Conservation (phyloP, 148 eudicot genomes). For the Dysphania ambrosioides region DNA sequence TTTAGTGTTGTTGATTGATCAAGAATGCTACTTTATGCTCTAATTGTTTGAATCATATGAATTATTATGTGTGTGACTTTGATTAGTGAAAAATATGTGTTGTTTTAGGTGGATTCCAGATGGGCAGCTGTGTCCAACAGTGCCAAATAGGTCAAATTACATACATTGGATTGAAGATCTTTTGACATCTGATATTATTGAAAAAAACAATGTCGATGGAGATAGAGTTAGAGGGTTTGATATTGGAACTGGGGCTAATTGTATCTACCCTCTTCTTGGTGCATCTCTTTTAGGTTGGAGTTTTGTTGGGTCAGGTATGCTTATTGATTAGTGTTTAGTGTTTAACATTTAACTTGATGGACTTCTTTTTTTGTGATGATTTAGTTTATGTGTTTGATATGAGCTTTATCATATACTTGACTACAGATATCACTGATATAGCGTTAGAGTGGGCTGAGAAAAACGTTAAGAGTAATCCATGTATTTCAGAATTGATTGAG, state of each 20-base stretch:
- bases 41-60: not conserved
- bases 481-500: conserved; percentile 64
- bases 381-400: not conserved
- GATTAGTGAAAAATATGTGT: conserved; percentile 11
- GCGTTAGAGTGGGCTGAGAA: conserved; percentile 88
- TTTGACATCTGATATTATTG: conserved; percentile 61
- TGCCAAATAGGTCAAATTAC: conserved; percentile 94
- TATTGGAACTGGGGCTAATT: conserved; percentile 94
- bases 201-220: conserved; percentile 27
- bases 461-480: conserved; percentile 78
- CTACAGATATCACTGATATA: conserved; percentile 74
- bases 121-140: conserved; percentile 97
- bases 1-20: no score
- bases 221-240: conserved; percentile 72
- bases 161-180: conserved; percentile 97
- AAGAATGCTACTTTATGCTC: no score
- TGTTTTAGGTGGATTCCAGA: conserved; percentile 92
- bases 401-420: conserved; percentile 15
- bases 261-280: conserved; percentile 96
- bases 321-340: not conserved
- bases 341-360: not conserved
- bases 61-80: not conserved
- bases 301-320: conserved; percentile 84
- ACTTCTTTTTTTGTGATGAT: not conserved
- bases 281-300: conserved; percentile 86